phyloP scores from a whole-genome alignment of 176 grass and related monocot genomes.

The Oropetium thomaeum region DNA sequence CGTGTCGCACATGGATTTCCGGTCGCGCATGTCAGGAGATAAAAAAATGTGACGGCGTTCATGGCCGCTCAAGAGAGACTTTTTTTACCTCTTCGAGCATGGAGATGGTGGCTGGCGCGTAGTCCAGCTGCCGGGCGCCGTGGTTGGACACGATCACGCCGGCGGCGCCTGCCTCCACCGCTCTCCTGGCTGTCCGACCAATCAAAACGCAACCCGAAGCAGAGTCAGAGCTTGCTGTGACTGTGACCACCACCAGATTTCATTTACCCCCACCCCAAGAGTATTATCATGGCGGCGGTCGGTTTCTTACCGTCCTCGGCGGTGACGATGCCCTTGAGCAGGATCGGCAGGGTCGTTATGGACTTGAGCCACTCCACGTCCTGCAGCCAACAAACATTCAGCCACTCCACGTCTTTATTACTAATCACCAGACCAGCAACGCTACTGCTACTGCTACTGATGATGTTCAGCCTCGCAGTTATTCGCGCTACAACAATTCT shows the following conservation, averaged over 20 bases:
- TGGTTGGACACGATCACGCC: constrained; percentile 93
- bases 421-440: background rate
- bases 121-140: constrained; percentile 72
- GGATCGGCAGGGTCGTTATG: constrained; percentile 71
- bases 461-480: background rate
- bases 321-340: constrained; percentile 79
- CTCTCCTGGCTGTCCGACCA: constrained; percentile 50
- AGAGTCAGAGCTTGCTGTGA: background rate
- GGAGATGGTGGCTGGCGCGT: constrained; percentile 71
- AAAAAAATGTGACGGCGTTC: background rate
- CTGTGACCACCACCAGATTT: background rate
- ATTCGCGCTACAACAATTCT: background rate
- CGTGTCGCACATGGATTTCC: background rate
- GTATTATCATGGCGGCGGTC: too few relatives aligned
- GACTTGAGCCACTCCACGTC: constrained; percentile 79
- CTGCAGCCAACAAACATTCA: constrained; percentile 22
- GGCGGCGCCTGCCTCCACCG: constrained; percentile 53
- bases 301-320: constrained; percentile 64
- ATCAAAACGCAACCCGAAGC: background rate
- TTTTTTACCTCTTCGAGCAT: constrained; percentile 65
- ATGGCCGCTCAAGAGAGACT: too few relatives aligned
- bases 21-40: background rate
- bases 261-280: too few relatives aligned
- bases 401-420: too few relatives aligned
- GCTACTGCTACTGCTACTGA: background rate